phyloP scores from a whole-genome alignment of 495 filamentous ascomycete genomes.

The Penicillium atrosanguineum region DNA sequence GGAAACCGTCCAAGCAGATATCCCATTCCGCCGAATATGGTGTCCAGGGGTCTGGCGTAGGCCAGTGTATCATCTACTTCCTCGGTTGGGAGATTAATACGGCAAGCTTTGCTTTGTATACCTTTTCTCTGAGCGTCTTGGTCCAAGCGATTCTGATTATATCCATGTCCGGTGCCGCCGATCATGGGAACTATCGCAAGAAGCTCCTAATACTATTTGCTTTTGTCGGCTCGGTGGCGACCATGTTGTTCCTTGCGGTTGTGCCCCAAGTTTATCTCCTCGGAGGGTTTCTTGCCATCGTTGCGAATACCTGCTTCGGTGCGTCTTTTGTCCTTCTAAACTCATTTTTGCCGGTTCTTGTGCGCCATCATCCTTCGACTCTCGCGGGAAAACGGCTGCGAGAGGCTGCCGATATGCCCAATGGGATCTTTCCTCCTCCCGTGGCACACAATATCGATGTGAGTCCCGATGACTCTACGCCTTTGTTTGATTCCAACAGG shows the following conservation, averaged over 20 bases:
- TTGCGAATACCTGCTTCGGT: constrained; percentile 88
- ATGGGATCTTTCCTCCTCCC: not conserved
- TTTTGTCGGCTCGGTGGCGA: constrained; percentile 72
- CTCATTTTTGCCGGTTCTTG: constrained; percentile 77
- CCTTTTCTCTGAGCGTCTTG: constrained; percentile 87
- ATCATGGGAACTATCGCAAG: constrained; percentile 93
- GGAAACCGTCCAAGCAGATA: constrained; percentile 32
- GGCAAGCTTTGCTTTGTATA: constrained; percentile 97
- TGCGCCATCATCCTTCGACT: constrained; percentile 67
- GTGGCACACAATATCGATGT: not conserved
- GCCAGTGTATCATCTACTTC: constrained; percentile 80
- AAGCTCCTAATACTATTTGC: constrained; percentile 79
- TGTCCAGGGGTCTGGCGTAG: constrained; percentile 30
- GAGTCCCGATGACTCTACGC: constrained; percentile 32
- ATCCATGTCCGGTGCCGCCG: constrained; percentile 92
- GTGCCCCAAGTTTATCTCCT: constrained; percentile 71
- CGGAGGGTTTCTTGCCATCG: constrained; percentile 76
- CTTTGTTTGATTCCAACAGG: constrained; percentile 21
- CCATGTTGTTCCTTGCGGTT: constrained; percentile 86
- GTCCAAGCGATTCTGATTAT: constrained; percentile 88
- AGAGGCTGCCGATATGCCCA: constrained; percentile 31
- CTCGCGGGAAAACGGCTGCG: constrained; percentile 10
- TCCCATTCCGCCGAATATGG: constrained; percentile 22
- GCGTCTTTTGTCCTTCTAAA: constrained; percentile 84
- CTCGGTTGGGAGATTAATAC: constrained; percentile 88